Conservation (phyloP, 768 basidiomycete species). For the Trametes gibbosa region DNA sequence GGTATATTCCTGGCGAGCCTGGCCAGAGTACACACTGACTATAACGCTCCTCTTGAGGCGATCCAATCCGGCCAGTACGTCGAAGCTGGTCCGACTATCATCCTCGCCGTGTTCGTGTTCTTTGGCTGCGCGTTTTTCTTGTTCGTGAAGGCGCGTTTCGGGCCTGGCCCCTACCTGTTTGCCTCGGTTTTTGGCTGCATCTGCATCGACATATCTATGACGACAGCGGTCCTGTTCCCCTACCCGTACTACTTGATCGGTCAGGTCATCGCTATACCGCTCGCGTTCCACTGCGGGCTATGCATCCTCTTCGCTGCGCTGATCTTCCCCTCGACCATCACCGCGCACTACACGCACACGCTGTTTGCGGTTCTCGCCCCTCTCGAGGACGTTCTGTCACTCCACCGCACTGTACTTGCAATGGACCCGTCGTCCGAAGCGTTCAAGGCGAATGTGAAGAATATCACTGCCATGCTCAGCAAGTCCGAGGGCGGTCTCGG, state of each 20-base stretch:
- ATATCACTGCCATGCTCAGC: conserved; percentile 32
- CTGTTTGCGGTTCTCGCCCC: conserved; percentile 49
- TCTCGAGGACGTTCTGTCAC: conserved; percentile 41
- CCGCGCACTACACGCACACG: conserved; percentile 52
- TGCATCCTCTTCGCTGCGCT: conserved; percentile 48
- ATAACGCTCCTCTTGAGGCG: conserved; percentile 35
- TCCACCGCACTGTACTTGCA: conserved; percentile 47
- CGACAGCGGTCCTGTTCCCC: conserved; percentile 59
- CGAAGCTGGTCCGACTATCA: conserved; percentile 55
- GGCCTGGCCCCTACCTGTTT: conserved; percentile 62
- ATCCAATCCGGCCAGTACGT: conserved; percentile 55
- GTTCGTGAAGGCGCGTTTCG: conserved; percentile 56
- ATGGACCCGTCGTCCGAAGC: conserved; percentile 39
- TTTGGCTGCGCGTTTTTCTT: conserved; percentile 55
- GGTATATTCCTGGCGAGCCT: conserved; percentile 62
- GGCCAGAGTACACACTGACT: conserved; percentile 44
- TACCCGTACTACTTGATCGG: conserved; percentile 67
- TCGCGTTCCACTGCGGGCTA: conserved; percentile 57
- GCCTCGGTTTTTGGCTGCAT: conserved; percentile 59
- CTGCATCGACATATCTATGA: conserved; percentile 56
- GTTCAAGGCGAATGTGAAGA: conserved; percentile 39
- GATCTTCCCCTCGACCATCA: conserved; percentile 64
- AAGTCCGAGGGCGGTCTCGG: conserved; percentile 49
- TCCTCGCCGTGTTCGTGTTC: conserved; percentile 62
- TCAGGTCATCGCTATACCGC: conserved; percentile 49